Conservation (phyloP, 2,329 filamentous ascomycete species). For the Paraphaeosphaeria minitans region DNA sequence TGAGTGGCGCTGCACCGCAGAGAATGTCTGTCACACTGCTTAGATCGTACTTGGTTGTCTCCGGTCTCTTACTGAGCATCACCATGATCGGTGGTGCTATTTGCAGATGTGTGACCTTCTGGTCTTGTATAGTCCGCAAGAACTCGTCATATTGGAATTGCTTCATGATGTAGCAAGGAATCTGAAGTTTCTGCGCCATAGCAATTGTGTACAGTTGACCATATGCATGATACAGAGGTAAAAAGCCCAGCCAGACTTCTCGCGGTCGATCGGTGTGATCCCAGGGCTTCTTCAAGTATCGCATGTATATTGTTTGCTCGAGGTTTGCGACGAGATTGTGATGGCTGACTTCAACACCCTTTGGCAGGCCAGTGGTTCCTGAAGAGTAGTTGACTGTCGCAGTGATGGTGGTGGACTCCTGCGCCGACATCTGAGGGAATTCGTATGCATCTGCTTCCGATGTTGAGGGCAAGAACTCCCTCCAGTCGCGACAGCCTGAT, state of each 20-base stretch:
- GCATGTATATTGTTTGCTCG: conserved; percentile 56
- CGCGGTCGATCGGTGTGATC: conserved; percentile 47
- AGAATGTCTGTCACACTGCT: conserved; percentile 48
- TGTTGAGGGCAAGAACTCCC: conserved; percentile 32
- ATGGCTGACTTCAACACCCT: conserved; percentile 58
- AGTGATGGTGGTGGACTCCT: conserved; percentile 37
- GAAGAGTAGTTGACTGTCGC: conserved; percentile 59
- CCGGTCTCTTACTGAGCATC: conserved; percentile 51
- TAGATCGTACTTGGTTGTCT: conserved; percentile 49
- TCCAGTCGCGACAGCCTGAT: conserved; percentile 40
- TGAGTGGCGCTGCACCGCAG: conserved; percentile 51
- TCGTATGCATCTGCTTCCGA: conserved; percentile 33
- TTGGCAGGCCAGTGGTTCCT: conserved; percentile 59
- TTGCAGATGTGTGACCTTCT: conserved; percentile 48
- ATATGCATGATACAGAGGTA: conserved; percentile 54
- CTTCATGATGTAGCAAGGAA: conserved; percentile 52
- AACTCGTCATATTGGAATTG: conserved; percentile 49
- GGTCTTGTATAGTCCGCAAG: conserved; percentile 44
- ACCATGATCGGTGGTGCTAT: conserved; percentile 52
- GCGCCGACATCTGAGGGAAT: conserved; percentile 32
- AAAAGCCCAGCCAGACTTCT: conserved; percentile 57
- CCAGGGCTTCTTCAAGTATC: conserved; percentile 49
- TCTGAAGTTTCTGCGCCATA: conserved; percentile 53
- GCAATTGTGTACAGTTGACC: conserved; percentile 51
- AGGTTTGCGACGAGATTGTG: conserved; percentile 58